phyloP scores from a whole-genome alignment of 1,284 basidiomycete species.

The Thelephora terrestris region DNA sequence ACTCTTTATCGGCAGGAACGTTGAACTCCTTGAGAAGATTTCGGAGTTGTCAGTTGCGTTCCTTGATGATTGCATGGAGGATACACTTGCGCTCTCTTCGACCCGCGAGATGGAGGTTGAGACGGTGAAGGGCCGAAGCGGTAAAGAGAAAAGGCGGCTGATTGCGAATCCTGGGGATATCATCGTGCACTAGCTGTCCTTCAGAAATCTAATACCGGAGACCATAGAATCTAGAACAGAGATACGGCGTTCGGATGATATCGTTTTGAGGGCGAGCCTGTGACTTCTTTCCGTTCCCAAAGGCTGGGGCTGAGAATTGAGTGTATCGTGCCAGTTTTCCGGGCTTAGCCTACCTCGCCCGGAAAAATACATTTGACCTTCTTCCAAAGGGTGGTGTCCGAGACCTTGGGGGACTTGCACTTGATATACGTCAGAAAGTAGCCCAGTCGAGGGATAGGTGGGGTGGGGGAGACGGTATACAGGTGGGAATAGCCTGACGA shows the following conservation, averaged over 20 bases:
- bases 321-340: too few relatives aligned
- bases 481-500: too few relatives aligned
- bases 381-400: too few relatives aligned
- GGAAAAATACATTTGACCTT: too few relatives aligned
- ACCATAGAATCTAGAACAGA: not conserved
- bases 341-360: too few relatives aligned
- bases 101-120: conserved; percentile 34
- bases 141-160: conserved; percentile 28
- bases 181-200: conserved; percentile 24
- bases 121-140: conserved; percentile 23
- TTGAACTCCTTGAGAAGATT: conserved; percentile 30
- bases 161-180: conserved; percentile 42
- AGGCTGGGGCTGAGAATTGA: too few relatives aligned
- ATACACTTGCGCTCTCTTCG: conserved; percentile 20
- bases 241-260: not conserved
- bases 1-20: conserved; percentile 13
- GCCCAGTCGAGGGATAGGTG: too few relatives aligned
- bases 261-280: not conserved
- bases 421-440: too few relatives aligned
- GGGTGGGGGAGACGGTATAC: too few relatives aligned
- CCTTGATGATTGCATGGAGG: conserved; percentile 31
- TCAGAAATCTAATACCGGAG: not conserved
- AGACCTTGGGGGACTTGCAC: too few relatives aligned
- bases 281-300: too few relatives aligned
- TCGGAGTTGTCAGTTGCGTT: conserved; percentile 37